Evolutionary conservation across 148 eudicot genomes (phyloP).

Genomic region (Polygonum maritimum): DNA sequence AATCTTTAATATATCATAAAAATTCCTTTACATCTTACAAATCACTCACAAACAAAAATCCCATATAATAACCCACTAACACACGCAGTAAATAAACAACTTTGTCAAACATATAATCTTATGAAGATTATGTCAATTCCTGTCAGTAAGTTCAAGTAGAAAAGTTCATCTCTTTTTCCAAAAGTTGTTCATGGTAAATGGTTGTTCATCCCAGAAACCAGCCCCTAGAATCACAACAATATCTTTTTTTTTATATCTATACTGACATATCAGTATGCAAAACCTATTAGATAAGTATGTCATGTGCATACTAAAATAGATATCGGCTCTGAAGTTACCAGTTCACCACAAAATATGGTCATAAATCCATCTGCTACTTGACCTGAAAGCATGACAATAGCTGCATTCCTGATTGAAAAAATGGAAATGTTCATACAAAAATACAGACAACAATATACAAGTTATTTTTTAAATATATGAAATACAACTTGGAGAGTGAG

Average conservation of each 20-base stretch:
- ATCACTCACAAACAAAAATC: neutral
- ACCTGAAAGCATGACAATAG: slow-evolving; percentile 84
- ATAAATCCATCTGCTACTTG: slow-evolving; percentile 87
- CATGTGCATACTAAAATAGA: neutral
- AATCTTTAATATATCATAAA: neutral
- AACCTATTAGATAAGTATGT: neutral
- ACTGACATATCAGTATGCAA: neutral
- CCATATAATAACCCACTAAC: neutral
- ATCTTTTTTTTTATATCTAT: neutral
- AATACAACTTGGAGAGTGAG: neutral
- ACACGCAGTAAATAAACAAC: neutral
- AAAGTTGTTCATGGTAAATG: neutral
- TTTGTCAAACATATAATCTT: neutral
- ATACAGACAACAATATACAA: slow-evolving; percentile 1
- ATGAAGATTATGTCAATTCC: neutral
- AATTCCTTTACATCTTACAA: neutral
- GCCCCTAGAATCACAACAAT: neutral
- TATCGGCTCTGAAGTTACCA: slow-evolving; percentile 35
- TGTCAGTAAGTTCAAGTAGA: neutral
- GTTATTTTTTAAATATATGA: neutral
- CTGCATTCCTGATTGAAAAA: slow-evolving; percentile 49
- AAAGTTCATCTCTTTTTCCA: neutral
- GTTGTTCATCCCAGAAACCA: neutral
- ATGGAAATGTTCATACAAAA: slow-evolving; percentile 1
- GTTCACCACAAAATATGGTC: slow-evolving; percentile 82